phyloP scores from a whole-genome alignment of 176 grass and related monocot genomes.

The Carex myosuroides region DNA sequence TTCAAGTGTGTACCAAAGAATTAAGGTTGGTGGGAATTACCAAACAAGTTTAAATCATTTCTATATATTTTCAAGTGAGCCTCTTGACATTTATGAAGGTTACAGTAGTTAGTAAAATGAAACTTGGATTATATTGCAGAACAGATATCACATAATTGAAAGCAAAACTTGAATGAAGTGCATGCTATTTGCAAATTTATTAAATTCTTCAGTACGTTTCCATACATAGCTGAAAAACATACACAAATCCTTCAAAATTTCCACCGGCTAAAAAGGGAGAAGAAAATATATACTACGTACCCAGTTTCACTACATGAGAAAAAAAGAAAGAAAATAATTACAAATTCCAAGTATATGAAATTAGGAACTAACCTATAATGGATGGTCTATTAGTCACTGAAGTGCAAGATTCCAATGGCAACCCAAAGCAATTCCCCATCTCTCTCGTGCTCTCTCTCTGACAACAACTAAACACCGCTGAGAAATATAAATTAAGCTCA shows the following conservation, averaged over 20 bases:
- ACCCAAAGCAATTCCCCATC: constrained; percentile 59
- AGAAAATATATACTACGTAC: no score
- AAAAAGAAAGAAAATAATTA: not conserved
- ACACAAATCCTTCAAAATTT: not conserved
- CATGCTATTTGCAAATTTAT: not conserved
- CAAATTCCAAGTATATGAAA: not conserved
- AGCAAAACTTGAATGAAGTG: not conserved
- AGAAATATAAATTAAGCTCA: not conserved
- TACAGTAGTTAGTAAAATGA: no score
- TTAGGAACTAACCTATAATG: constrained; percentile 12
- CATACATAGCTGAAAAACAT: not conserved
- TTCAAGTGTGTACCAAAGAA: not conserved
- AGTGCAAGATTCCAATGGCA: not conserved
- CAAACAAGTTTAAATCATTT: not conserved
- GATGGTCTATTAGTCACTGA: constrained; percentile 12
- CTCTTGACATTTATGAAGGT: no score
- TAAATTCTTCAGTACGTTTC: not conserved
- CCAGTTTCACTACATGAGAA: not conserved
- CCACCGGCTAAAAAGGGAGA: not conserved
- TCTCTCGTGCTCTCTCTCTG: not conserved
- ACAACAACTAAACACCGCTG: not conserved
- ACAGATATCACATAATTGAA: not conserved
- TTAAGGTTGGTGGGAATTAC: not conserved
- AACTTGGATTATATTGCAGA: not conserved
- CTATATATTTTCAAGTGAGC: no score